Conservation (phyloP, 305 asterid genomes). For the Salvia sclarea region DNA sequence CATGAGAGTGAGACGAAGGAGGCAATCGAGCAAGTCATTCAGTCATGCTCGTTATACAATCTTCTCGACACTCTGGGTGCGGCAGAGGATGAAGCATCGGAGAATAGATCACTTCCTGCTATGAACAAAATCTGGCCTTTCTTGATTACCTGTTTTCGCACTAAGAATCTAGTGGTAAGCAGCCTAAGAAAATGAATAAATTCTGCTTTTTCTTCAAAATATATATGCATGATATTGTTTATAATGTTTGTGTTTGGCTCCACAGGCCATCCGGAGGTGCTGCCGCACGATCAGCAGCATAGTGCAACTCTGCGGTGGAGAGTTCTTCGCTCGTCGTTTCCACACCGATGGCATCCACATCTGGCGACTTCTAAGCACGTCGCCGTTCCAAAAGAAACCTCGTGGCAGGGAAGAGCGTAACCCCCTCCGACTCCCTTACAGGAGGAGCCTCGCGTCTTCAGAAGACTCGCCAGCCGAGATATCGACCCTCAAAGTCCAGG, state of each 20-base stretch:
- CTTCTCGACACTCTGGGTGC: slow-evolving; percentile 71
- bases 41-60: slow-evolving; percentile 49
- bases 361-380: slow-evolving; percentile 76
- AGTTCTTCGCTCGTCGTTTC: slow-evolving; percentile 94
- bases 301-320: slow-evolving; percentile 86
- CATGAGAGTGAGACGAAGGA: slow-evolving; percentile 72
- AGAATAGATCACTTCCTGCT: slow-evolving; percentile 91
- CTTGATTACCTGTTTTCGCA: slow-evolving; percentile 74
- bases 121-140: slow-evolving; percentile 94
- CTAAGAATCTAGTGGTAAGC: slow-evolving; percentile 80
- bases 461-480: slow-evolving; percentile 64
- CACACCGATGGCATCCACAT: slow-evolving; percentile 75
- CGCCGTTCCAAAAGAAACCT: slow-evolving; percentile 74
- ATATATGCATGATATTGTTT: neutral
- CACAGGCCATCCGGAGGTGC: slow-evolving; percentile 78
- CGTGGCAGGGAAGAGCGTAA: slow-evolving; percentile 46
- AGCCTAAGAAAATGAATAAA: slow-evolving; percentile 6
- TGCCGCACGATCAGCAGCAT: slow-evolving; percentile 50
- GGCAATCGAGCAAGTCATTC: slow-evolving; percentile 52
- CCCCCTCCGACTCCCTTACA: slow-evolving; percentile 75
- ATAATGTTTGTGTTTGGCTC: neutral
- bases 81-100: slow-evolving; percentile 72
- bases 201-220: neutral
- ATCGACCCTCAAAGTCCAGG: slow-evolving; percentile 78
- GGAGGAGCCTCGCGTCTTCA: slow-evolving; percentile 45